phyloP scores from a whole-genome alignment of 352 stramenopile species.

The Globisporangium spiculum region DNA sequence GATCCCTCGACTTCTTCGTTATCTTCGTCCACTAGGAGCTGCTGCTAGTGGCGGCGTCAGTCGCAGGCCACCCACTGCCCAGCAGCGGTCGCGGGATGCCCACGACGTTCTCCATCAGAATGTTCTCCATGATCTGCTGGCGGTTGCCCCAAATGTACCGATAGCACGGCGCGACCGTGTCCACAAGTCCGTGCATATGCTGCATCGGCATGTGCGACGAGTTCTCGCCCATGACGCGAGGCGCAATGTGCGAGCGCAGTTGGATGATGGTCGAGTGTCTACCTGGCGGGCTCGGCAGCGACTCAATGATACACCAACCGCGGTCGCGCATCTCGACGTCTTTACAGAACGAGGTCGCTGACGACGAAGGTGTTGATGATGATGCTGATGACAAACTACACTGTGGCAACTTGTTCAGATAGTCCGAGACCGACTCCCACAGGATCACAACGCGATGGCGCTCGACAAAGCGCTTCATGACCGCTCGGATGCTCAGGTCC shows the following conservation, averaged over 20 bases:
- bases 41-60: not conserved
- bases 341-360: conserved; percentile 25
- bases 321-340: conserved; percentile 44
- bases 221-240: conserved; percentile 28
- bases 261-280: conserved; percentile 42
- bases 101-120: conserved; percentile 46
- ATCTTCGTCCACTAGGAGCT: not conserved
- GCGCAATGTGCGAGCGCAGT: conserved; percentile 49
- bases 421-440: conserved; percentile 50
- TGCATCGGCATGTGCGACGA: conserved; percentile 34
- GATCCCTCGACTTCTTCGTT: not conserved
- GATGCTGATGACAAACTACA: conserved; percentile 10
- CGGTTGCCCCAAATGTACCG: conserved; percentile 43
- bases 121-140: conserved; percentile 46
- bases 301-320: conserved; percentile 46
- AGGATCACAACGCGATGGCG: conserved; percentile 41
- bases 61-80: conserved; percentile 1
- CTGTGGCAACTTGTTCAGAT: conserved; percentile 12
- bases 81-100: conserved; percentile 8
- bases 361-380: not conserved
- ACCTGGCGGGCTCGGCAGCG: conserved; percentile 23
- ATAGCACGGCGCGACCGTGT: conserved; percentile 42
- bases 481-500: conserved; percentile 33
- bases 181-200: conserved; percentile 42
- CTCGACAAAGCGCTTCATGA: conserved; percentile 42